Conservation (phyloP, 108 stramenopile species). For the Mediolabrus comicus region DNA sequence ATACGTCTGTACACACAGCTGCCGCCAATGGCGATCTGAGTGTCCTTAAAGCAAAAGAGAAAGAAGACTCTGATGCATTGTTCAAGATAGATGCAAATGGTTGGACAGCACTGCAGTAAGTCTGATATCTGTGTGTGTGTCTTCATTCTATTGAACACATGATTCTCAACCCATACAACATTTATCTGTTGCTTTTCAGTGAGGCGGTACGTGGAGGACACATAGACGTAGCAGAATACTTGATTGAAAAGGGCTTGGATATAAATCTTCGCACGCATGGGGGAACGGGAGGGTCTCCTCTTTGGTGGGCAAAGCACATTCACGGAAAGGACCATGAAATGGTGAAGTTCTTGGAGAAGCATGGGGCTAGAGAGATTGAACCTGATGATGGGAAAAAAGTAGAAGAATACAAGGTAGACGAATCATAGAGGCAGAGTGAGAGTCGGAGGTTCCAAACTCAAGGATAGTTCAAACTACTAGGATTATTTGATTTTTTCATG, state of each 20-base stretch:
- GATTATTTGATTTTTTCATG: background rate
- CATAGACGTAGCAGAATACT: slow-evolving; percentile 32
- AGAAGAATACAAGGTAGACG: background rate
- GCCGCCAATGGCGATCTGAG: slow-evolving; percentile 29
- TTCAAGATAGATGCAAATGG: slow-evolving; percentile 41
- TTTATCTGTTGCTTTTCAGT: slow-evolving; percentile 19
- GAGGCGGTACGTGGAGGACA: slow-evolving; percentile 43
- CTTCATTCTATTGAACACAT: background rate
- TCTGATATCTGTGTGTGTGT: background rate
- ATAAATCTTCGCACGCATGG: slow-evolving; percentile 31
- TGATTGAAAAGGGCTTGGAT: slow-evolving; percentile 42
- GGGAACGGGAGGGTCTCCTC: slow-evolving; percentile 35
- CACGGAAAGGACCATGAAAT: slow-evolving; percentile 20
- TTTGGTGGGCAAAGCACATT: slow-evolving; percentile 41
- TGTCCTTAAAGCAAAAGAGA: slow-evolving; percentile 1
- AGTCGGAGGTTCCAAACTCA: no score
- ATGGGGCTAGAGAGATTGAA: slow-evolving; percentile 18
- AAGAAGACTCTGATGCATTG: slow-evolving; percentile 12
- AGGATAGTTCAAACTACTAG: no score
- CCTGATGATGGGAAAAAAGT: slow-evolving; percentile 18
- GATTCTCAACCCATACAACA: background rate
- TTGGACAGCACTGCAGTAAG: slow-evolving; percentile 47
- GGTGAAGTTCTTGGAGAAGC: slow-evolving; percentile 21
- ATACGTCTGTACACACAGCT: slow-evolving; percentile 11
- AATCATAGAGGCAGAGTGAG: no score